Evolutionary conservation across 352 stramenopile genomes (phyloP), one percentile per base, ranked within the genome.

Genomic region (Phytophthora hibernalis): DNA sequence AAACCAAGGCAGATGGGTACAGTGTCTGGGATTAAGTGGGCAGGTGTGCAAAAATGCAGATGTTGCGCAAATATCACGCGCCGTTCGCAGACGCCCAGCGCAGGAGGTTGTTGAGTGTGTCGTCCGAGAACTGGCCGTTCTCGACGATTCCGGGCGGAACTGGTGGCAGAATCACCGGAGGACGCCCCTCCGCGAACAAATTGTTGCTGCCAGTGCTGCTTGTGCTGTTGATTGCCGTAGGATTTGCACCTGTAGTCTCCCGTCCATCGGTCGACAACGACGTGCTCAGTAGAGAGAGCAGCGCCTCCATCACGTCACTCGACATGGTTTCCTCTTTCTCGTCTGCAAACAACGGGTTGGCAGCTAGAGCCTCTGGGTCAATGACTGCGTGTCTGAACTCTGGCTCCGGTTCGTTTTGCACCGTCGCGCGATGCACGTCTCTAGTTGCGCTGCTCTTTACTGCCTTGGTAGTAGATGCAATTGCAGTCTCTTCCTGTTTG

Each of bases 91-190:
- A 57, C 16, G 47, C 61, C 76, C 76, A 83, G 38, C 54, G 55
- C 73, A 84, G 69, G 61, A 85, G 71, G 38, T 60, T 60, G 48
- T 85, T 76, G 13, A 85, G 53, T 22, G 68, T 85, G 11, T 85
- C 77, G n/a, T 82, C 64, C 6, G 77, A 85, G 68, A 85, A 85
- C 56, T 85, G 74, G 20, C 75, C 71, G 18, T 65, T 77, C 56
- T 86, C 75, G 35, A 79, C 61, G 48, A 83, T 55, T 9, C 63
- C 67, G 7, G 68, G 61, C 13, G 70, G 70, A 28, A 63, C 26
- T 10, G 35, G 48, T 13, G 51, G 65, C 4, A 78, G 18, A 2
- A 72, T 51, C 24, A 77, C 72, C 1, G 67, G 49, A 1, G 54
- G 30, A 22, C 55, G 52, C 21, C 68, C 68, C 54, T 76, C 70